Percentiles rank a stretch among this genome's conserved stretches.
phyloP scores from a whole-genome alignment of 805 yeast species.

The Ogataea methanolica region DNA sequence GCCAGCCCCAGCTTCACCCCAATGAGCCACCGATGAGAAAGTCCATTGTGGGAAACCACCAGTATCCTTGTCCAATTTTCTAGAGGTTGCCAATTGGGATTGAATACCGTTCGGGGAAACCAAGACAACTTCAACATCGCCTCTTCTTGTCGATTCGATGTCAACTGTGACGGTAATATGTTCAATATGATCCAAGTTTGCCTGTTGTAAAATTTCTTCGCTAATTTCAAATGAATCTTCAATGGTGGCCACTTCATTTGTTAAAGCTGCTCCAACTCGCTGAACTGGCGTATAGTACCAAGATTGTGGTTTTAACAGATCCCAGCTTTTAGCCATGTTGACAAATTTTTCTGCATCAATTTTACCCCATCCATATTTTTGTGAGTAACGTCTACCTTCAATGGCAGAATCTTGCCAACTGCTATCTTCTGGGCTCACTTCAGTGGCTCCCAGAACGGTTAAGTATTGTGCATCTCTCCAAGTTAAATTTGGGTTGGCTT shows the following conservation, averaged over 20 bases:
- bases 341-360: slow-evolving; percentile 78
- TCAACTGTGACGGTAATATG: slow-evolving; percentile 82
- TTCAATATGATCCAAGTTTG: slow-evolving; percentile 70
- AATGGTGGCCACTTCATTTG: slow-evolving; percentile 17
- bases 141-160: slow-evolving; percentile 61
- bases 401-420: slow-evolving; percentile 71
- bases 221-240: slow-evolving; percentile 42
- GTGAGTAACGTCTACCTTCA: slow-evolving; percentile 65
- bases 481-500: slow-evolving; percentile 80
- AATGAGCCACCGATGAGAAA: slow-evolving; percentile 96
- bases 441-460: slow-evolving; percentile 64
- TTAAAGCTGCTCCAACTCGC: slow-evolving; percentile 28
- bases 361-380: slow-evolving; percentile 88
- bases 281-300: slow-evolving; percentile 57
- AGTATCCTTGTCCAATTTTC: slow-evolving; percentile 52
- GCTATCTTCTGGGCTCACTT: slow-evolving; percentile 62
- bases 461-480: slow-evolving; percentile 96
- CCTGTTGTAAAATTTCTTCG: slow-evolving; percentile 41
- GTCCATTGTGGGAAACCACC: slow-evolving; percentile 79
- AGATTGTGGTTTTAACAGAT: slow-evolving; percentile 81
- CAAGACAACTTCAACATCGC: slow-evolving; percentile 60
- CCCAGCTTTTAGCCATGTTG: slow-evolving; percentile 69
- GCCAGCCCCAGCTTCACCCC: slow-evolving; percentile 85
- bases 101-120: slow-evolving; percentile 71
- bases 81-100: slow-evolving; percentile 67